Conservation (phyloP, 768 basidiomycete species). For the Suillus paluster region DNA sequence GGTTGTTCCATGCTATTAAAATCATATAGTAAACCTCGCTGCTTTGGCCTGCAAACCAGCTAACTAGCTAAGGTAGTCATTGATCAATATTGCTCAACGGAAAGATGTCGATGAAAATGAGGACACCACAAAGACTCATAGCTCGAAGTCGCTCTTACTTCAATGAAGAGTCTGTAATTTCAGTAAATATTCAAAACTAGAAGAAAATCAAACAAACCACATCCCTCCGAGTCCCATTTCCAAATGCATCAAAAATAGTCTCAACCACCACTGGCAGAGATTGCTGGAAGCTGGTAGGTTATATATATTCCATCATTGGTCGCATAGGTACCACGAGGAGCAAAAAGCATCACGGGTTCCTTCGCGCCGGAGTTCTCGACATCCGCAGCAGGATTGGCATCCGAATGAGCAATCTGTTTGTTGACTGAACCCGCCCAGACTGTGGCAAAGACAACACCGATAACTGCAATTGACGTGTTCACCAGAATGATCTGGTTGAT, state of each 20-base stretch:
- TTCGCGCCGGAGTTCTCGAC: conserved; percentile 2
- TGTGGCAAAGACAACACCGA: conserved; percentile 39
- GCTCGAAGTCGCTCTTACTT: neutral
- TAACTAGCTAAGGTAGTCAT: neutral
- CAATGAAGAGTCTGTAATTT: neutral
- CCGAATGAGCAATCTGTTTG: neutral
- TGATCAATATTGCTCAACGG: neutral
- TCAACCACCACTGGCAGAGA: neutral
- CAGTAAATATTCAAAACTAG: neutral
- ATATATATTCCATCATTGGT: neutral
- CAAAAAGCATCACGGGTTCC: conserved; percentile 9
- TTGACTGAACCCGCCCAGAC: conserved; percentile 29
- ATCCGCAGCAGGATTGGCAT: neutral
- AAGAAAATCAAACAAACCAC: conserved; percentile 1
- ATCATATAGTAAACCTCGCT: neutral
- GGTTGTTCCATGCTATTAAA: neutral
- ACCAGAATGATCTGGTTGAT: conserved; percentile 33
- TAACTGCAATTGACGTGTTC: conserved; percentile 36
- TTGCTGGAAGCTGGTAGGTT: neutral
- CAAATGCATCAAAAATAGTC: conserved; percentile 1
- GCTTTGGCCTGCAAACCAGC: neutral
- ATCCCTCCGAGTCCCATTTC: neutral
- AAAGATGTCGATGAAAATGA: neutral
- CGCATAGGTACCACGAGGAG: neutral
- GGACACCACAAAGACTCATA: neutral